Evolutionary conservation across 768 basidiomycete genomes (phyloP), one percentile per base, ranked within the genome.

Genomic region (Mycena crocata): DNA sequence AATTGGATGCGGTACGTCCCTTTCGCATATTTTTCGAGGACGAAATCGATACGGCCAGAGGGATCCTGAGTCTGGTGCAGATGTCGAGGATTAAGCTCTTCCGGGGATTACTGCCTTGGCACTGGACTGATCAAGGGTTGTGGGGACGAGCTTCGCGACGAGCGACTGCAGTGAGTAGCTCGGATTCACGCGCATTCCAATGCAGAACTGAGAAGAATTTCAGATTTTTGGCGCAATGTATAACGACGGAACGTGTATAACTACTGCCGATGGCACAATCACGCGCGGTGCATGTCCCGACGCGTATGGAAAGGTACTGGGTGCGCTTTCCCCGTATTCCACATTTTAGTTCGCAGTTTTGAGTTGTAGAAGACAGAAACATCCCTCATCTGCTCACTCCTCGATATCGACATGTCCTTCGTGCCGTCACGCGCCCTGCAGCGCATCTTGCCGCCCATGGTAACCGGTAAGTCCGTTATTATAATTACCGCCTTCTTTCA

Each of bases 341-440:
- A 0, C 6, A n/a, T n/a, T 17, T n/a, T n/a, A n/a, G n/a, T n/a
- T n/a, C n/a, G n/a, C n/a, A n/a, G n/a, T n/a, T n/a, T n/a, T n/a
- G n/a, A n/a, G n/a, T n/a, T n/a, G n/a, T n/a, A n/a, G n/a, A n/a
- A n/a, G n/a, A n/a, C 68, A 90, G 92, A 92, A 14, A 93, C 93
- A 0, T 90, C 91, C 0, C 80, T 93, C 24, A 85, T 94, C 65
- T 93, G 92, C 71, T 87, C 91, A 1, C 89, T 95, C 79, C 84
- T 93, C 45, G 91, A 94, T 76, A 93, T 95, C n/a, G 83, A 83
- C 65, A 78, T 95, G 73, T 89, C 91, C 0, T 94, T 95, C 75
- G 82, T 91, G 21, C 88, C 91, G 0, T 83, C 89, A 2, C 84
- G 86, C 17, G 80, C 83, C 3, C 79, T 93, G 26, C 86, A 89